Evolutionary conservation across 345 rosid genomes (phyloP).

Genomic region (Durio zibethinus): DNA sequence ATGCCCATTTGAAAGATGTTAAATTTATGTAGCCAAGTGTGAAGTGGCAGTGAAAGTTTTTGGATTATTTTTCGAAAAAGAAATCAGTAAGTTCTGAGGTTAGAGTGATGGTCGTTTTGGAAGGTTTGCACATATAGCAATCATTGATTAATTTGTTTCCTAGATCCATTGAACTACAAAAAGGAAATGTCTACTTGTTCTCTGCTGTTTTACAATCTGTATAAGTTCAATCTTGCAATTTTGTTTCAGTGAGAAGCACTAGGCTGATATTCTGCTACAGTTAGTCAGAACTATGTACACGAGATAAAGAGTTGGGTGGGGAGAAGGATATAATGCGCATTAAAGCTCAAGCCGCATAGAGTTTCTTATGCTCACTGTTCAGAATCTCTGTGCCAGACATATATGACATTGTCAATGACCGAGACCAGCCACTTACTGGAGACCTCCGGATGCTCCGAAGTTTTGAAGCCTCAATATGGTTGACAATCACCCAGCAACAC

Average conservation of each 20-base stretch:
- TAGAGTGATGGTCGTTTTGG: neutral
- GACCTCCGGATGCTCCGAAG: slow-evolving; percentile 44
- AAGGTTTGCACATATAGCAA: neutral
- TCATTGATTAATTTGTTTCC: neutral
- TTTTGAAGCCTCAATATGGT: slow-evolving; percentile 54
- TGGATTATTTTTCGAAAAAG: neutral
- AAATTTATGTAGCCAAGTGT: neutral
- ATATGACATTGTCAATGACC: slow-evolving; percentile 48
- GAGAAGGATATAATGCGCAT: neutral
- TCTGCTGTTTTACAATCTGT: slow-evolving; percentile 12
- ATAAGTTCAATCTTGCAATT: neutral
- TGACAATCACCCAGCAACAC: slow-evolving; percentile 82
- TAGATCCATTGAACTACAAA: slow-evolving; percentile 4
- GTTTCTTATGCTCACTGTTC: slow-evolving; percentile 53
- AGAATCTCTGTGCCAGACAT: slow-evolving; percentile 63
- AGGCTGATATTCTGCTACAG: slow-evolving; percentile 4
- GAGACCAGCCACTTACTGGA: slow-evolving; percentile 38
- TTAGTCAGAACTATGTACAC: slow-evolving; percentile 1
- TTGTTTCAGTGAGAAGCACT: slow-evolving; percentile 6
- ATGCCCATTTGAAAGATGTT: neutral
- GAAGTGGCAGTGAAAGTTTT: neutral
- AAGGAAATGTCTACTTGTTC: neutral
- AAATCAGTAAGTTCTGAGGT: neutral
- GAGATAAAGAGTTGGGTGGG: neutral
- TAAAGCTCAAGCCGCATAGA: slow-evolving; percentile 65